Evolutionary conservation across 495 filamentous ascomycete species (phyloP), one percentile per base, ranked within the genome.

Genomic region (Aspergillus heteromorphus): DNA sequence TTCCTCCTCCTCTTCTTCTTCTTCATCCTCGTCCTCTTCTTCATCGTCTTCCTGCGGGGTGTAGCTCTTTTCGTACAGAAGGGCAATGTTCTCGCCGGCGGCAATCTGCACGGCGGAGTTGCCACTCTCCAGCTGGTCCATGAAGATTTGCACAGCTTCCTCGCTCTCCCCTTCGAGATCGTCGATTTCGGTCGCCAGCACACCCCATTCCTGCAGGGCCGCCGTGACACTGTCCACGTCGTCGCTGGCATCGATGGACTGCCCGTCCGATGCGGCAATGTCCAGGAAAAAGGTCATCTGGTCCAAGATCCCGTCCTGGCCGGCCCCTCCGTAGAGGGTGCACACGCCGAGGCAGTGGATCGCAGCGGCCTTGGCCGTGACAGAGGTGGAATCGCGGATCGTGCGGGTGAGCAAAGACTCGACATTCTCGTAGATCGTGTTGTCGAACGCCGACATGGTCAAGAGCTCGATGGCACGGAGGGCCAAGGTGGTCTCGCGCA

Each of bases 21-120:
- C 84, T 17, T 83, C 76, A 53, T 81, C 79, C 7, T 86, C 80
- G 16, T 86, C 84, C 7, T 86, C 80, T 16, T 86, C 84, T 2
- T 85, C 79, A 45, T 89, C 84, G 29, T 83, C 76, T 55, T 82
- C 79, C 60, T 75, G 72, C 0, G 74, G 72, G 0, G 84, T 78
- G 73, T 88, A 83, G 64, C 82, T 86, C 66, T 90, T 90, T 63
- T 97, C 92, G 60, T 89, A 95, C 1, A 97, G 76, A 1, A 96
- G 73, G 2, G 92, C 92, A 57, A 97, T 93, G 65, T 91, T 91
- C 60, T 92, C 86, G 0, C 91, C 93, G 1, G 93, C 91, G 2
- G 88, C 84, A 48, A 93, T 83, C 66, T 96, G 90, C 0, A 97
- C 92, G 5, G 74, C 71, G 0, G 87, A 73, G 52, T 92, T 87